phyloP scores from a whole-genome alignment of 2,329 filamentous ascomycete species.

The Colletotrichum coccodes region DNA sequence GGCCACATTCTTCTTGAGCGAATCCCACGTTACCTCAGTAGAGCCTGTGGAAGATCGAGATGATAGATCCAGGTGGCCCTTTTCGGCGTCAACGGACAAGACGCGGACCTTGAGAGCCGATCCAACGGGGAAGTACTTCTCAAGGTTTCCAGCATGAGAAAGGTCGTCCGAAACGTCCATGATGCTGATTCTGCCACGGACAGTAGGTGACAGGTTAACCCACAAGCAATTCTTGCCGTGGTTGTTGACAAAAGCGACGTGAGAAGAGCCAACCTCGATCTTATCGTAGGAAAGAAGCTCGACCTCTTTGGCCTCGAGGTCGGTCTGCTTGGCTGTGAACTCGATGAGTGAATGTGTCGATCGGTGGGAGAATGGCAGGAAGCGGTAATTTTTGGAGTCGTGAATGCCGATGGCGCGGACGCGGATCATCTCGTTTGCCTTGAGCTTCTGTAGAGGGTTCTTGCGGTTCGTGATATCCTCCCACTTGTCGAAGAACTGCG shows the following conservation, averaged over 20 bases:
- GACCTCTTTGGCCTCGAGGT: conserved; percentile 58
- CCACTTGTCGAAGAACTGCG: conserved; percentile 89
- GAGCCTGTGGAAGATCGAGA: conserved; percentile 72
- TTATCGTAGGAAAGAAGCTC: conserved; percentile 75
- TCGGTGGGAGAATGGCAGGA: conserved; percentile 90
- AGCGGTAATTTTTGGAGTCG: conserved; percentile 89
- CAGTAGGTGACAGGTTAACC: conserved; percentile 89
- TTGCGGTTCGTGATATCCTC: conserved; percentile 87
- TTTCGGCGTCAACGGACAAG: conserved; percentile 75
- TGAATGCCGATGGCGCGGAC: conserved; percentile 88
- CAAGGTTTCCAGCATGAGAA: conserved; percentile 79
- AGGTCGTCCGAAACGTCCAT: conserved; percentile 91
- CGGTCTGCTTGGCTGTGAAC: conserved; percentile 81
- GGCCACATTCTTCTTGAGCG: conserved; percentile 81
- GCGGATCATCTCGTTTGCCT: conserved; percentile 74
- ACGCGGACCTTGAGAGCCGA: conserved; percentile 86
- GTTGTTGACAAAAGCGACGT: conserved; percentile 93
- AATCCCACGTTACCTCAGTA: conserved; percentile 72
- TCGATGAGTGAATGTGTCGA: conserved; percentile 86
- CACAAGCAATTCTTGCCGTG: conserved; percentile 82
- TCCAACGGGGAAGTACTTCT: conserved; percentile 87
- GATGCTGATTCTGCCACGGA: conserved; percentile 84
- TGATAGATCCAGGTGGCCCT: conserved; percentile 85
- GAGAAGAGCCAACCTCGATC: conserved; percentile 75
- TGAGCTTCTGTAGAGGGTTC: conserved; percentile 80